Evolutionary conservation across 495 filamentous ascomycete genomes (phyloP).

Genomic region (Aspergillus kassunensis): DNA sequence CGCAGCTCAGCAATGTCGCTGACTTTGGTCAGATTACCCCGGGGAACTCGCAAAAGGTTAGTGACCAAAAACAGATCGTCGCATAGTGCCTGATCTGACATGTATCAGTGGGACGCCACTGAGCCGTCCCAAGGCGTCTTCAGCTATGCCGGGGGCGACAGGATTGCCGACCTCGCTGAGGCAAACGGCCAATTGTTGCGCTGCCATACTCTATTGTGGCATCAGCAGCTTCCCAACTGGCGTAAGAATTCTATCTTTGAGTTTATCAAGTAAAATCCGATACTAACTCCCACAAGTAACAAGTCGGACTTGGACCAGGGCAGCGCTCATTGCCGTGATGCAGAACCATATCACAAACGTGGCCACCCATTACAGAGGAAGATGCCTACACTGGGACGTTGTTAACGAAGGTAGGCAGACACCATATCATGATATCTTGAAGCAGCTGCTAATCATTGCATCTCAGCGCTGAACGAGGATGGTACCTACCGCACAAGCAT

Average conservation of each 20-base stretch:
- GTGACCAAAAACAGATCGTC: neutral
- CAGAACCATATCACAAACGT: constrained; percentile 51
- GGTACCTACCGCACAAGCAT: constrained; percentile 40
- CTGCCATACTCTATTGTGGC: constrained; percentile 7
- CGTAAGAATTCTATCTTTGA: constrained; percentile 24
- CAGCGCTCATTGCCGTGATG: constrained; percentile 47
- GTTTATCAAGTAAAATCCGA: neutral
- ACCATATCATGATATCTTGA: neutral
- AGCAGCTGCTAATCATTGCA: neutral
- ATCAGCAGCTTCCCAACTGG: constrained; percentile 40
- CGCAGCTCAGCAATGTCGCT: constrained; percentile 40
- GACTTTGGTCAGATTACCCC: constrained; percentile 60
- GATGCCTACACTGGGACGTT: constrained; percentile 46
- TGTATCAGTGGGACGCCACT: neutral
- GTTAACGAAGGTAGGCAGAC: constrained; percentile 34
- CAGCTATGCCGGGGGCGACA: constrained; percentile 2
- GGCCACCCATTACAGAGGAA: constrained; percentile 52
- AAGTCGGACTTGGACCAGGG: constrained; percentile 50
- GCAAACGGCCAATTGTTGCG: constrained; percentile 7
- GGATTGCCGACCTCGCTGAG: constrained; percentile 9
- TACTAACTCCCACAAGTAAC: constrained; percentile 34
- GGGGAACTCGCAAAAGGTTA: constrained; percentile 54
- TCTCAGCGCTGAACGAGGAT: constrained; percentile 41
- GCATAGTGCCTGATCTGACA: neutral
- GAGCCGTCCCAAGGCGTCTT: constrained; percentile 5